These are phyloP conservation scores for Rhinocladiella mackenziei DNA, from an alignment of 2,329 filamentous ascomycete genomes.

Conservation along the genomic window DNA sequence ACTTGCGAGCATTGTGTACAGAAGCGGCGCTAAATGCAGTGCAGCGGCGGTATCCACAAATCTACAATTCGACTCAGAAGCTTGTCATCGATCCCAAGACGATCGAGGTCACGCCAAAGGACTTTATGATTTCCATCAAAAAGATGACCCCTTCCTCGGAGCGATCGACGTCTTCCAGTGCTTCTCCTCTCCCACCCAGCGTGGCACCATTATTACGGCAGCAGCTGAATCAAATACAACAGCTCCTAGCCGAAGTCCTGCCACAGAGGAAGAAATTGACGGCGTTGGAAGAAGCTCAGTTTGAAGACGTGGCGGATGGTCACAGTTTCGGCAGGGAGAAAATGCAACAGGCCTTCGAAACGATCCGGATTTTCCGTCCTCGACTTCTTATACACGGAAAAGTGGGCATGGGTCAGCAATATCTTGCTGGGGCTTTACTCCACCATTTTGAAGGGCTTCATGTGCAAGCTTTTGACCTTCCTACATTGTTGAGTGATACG, in stretches of 20 bases:
- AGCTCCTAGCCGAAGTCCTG: slow-evolving; percentile 68
- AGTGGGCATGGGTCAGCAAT: slow-evolving; percentile 88
- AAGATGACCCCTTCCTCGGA: slow-evolving; percentile 95
- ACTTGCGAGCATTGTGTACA: slow-evolving; percentile 88
- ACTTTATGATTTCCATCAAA: slow-evolving; percentile 96
- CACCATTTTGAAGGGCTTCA: slow-evolving; percentile 91
- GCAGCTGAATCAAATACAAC: slow-evolving; percentile 66
- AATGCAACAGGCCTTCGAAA: slow-evolving; percentile 74
- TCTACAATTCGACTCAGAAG: slow-evolving; percentile 87
- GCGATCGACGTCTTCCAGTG: slow-evolving; percentile 78
- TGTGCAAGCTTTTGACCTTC: slow-evolving; percentile 89
- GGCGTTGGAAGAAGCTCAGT: slow-evolving; percentile 90
- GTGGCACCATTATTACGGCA: slow-evolving; percentile 76
- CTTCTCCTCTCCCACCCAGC: slow-evolving; percentile 70
- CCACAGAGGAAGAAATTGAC: slow-evolving; percentile 83
- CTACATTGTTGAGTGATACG: slow-evolving; percentile 77
- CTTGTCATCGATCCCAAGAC: slow-evolving; percentile 79
- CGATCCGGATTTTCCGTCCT: slow-evolving; percentile 80
- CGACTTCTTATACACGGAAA: slow-evolving; percentile 77
- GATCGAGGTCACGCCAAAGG: slow-evolving; percentile 83
- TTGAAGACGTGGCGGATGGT: slow-evolving; percentile 75
- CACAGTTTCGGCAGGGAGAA: slow-evolving; percentile 81
- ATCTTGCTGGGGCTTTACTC: slow-evolving; percentile 77
- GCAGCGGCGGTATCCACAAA: slow-evolving; percentile 91
- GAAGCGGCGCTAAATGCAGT: slow-evolving; percentile 95